Evolutionary conservation across 805 yeast species (phyloP).

Genomic region (Yarrowia divulgata): DNA sequence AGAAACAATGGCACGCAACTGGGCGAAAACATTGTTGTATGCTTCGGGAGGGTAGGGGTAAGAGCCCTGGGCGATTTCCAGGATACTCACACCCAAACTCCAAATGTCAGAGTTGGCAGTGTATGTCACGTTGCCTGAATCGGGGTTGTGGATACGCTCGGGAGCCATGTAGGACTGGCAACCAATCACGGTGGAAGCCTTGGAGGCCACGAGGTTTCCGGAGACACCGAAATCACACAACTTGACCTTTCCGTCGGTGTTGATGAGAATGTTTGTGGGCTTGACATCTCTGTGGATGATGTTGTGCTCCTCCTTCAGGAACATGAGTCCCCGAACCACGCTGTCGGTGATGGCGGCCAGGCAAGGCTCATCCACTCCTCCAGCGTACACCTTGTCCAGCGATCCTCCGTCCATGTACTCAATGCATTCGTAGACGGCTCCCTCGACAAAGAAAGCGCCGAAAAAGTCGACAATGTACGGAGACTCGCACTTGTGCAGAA

Average conservation of each 20-base stretch:
- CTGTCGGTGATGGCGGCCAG: constrained; percentile 78
- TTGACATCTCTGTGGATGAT: constrained; percentile 92
- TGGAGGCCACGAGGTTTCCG: constrained; percentile 88
- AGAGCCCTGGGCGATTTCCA: constrained; percentile 88
- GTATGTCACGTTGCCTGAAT: constrained; percentile 75
- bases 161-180: constrained; percentile 98
- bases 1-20: constrained; percentile 94
- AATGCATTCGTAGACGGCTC: constrained; percentile 95
- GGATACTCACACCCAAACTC: constrained; percentile 85
- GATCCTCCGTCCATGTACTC: constrained; percentile 95
- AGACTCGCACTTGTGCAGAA: constrained; percentile 87
- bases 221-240: constrained; percentile 91
- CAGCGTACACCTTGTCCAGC: constrained; percentile 75
- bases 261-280: constrained; percentile 85
- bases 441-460: constrained; percentile 95
- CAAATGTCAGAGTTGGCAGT: constrained; percentile 94
- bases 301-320: constrained; percentile 81
- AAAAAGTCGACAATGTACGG: constrained; percentile 94
- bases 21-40: constrained; percentile 86
- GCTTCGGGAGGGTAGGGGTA: constrained; percentile 98
- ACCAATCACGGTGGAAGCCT: constrained; percentile 90
- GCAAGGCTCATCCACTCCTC: constrained; percentile 73
- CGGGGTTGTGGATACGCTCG: constrained; percentile 73
- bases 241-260: constrained; percentile 78
- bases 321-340: constrained; percentile 76